Conservation (phyloP, 1,139 yeast species). For the Scheffersomyces insectosa region DNA sequence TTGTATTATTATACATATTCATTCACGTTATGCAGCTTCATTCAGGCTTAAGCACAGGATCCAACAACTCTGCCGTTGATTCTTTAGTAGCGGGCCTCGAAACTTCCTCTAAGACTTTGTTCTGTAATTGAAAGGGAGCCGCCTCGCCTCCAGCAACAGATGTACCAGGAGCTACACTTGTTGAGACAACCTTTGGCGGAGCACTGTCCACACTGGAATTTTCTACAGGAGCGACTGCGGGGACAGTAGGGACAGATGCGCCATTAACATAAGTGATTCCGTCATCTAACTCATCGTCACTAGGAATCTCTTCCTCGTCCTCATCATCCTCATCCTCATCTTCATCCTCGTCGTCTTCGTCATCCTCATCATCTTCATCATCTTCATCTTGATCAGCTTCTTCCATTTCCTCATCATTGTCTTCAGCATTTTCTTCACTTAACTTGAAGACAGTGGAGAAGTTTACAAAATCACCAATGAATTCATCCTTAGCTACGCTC, state of each 20-base stretch:
- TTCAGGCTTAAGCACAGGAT: conserved; percentile 24
- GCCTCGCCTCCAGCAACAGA: too few species aligned
- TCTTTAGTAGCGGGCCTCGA: conserved; percentile 6
- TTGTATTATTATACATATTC: too few species aligned
- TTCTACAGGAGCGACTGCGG: too few species aligned
- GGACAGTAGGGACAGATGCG: too few species aligned
- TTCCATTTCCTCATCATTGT: conserved; percentile 14
- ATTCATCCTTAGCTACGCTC: conserved; percentile 27
- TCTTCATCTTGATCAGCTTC: conserved; percentile 16
- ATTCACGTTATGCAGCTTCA: too few species aligned
- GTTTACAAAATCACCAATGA: conserved; percentile 32
- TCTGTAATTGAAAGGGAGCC: background rate
- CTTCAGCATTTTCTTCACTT: conserved; percentile 5
- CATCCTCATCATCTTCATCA: conserved; percentile 11
- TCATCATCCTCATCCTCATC: conserved; percentile 7
- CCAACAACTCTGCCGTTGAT: conserved; percentile 20
- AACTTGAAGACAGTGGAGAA: conserved; percentile 19
- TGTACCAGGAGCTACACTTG: too few species aligned
- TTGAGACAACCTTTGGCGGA: too few species aligned
- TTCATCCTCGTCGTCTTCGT: conserved; percentile 5
- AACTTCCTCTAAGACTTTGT: background rate
- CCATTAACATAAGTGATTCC: background rate
- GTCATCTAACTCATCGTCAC: background rate
- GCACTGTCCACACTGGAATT: too few species aligned
- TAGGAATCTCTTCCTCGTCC: background rate